These are phyloP conservation scores for Geotrichum siamense DNA, from an alignment of 1,139 yeast species.

Conservation along the genomic window DNA sequence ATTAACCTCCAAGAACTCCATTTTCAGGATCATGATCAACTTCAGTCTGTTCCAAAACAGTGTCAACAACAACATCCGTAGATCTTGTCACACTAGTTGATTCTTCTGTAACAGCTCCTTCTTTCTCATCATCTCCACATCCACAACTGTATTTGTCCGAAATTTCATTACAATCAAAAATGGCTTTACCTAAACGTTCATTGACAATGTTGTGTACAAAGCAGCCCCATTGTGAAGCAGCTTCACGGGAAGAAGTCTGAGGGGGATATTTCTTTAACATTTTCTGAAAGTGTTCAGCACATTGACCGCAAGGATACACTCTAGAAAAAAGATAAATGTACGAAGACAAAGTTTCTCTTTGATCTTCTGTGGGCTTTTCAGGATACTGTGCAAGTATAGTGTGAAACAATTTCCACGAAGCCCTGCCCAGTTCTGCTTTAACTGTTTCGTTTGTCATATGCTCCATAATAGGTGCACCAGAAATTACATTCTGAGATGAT, in stretches of 20 bases:
- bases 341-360: conserved; percentile 55
- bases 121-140: conserved; percentile 68
- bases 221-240: conserved; percentile 96
- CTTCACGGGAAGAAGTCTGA: conserved; percentile 65
- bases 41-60: conserved; percentile 9
- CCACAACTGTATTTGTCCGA: conserved; percentile 94
- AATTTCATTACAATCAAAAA: conserved; percentile 76
- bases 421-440: conserved; percentile 71
- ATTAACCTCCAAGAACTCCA: conserved; percentile 14
- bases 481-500: conserved; percentile 20
- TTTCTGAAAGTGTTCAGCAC: conserved; percentile 82
- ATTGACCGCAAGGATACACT: conserved; percentile 51
- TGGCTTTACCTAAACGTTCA: conserved; percentile 56
- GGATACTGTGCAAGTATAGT: conserved; percentile 90
- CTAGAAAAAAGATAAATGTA: conserved; percentile 37
- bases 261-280: conserved; percentile 72
- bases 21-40: conserved; percentile 14
- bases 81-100: neutral
- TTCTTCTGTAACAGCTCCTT: conserved; percentile 34
- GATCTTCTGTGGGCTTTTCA: conserved; percentile 59
- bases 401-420: conserved; percentile 88
- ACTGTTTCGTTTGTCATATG: conserved; percentile 64
- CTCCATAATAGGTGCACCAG: conserved; percentile 65
- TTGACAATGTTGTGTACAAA: conserved; percentile 87
- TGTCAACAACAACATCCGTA: conserved; percentile 2